Evolutionary conservation across 208 protist genomes (phyloP).

Genomic region (Eutreptiella sp.): DNA sequence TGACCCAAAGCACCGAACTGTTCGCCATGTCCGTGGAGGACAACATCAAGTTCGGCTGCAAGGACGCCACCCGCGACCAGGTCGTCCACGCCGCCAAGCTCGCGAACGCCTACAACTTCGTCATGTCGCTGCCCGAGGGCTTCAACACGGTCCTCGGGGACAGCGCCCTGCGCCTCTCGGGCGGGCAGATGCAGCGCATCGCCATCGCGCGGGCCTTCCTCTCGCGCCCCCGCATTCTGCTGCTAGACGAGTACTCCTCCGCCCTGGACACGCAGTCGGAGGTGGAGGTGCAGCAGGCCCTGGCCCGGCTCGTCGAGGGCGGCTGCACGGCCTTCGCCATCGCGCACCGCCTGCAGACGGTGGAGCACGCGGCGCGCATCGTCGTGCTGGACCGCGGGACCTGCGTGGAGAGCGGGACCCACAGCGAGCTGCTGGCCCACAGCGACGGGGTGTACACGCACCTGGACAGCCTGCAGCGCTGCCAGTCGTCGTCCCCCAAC

Average conservation of each 20-base stretch:
- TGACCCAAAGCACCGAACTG: neutral
- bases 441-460: no score
- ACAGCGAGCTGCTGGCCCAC: slow-evolving; percentile 1
- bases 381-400: slow-evolving; percentile 32
- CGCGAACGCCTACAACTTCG: slow-evolving; percentile 48
- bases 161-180: slow-evolving; percentile 46
- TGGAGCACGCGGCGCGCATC: slow-evolving; percentile 41
- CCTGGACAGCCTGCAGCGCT: no score
- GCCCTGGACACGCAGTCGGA: slow-evolving; percentile 36
- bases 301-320: slow-evolving; percentile 10
- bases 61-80: slow-evolving; percentile 37
- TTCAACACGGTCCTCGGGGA: slow-evolving; percentile 45
- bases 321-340: slow-evolving; percentile 37
- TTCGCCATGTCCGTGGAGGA: slow-evolving; percentile 31
- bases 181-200: slow-evolving; percentile 82
- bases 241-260: slow-evolving; percentile 40
- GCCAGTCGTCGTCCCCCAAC: no score
- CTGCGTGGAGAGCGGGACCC: slow-evolving; percentile 22
- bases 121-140: slow-evolving; percentile 36
- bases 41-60: slow-evolving; percentile 41
- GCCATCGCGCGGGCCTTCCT: slow-evolving; percentile 72
- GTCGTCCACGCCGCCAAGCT: slow-evolving; percentile 41
- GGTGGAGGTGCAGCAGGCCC: slow-evolving; percentile 7
- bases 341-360: slow-evolving; percentile 51
- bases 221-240: slow-evolving; percentile 29